Evolutionary conservation across 2,329 filamentous ascomycete species (phyloP), one percentile per base, ranked within the genome.

Genomic region (Ramichloridium luteum): DNA sequence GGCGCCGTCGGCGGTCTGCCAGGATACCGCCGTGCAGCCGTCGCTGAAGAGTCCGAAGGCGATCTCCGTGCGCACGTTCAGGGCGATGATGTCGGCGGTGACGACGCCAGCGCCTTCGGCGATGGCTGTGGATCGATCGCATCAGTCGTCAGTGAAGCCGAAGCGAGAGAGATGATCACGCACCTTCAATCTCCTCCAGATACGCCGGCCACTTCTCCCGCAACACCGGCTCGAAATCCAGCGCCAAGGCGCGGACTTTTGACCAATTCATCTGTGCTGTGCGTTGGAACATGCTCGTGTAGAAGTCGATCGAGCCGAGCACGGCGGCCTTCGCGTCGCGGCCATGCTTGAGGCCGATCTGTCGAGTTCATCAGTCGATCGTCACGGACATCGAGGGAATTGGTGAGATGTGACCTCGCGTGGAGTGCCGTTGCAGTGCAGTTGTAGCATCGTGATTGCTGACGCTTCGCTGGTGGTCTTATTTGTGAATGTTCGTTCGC

Each of bases 41-140:
- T 75, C 71, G 26, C 55, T 65, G 38, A 69, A 73, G 10, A 71
- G 49, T 0, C 70, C 70, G 35, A 74, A 72, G 2, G 59, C 60
- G 38, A 73, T 72, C 49, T 74, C 70, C 0, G 65, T 72, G 1
- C 70, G 58, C 4, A 71, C 62, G 34, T 75, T 75, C 8, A 75
- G 49, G 2, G 70, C 68, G 1, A 75, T 48, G n/a, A 75, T 62
- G 28, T 72, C 67, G 2, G 66, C 46, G 2, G 73, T 41, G 1
- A 56, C 40, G 5, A 61, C 47, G 0, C 45, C 51, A 0, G 68
- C 59, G 2, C 70, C 71, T 1, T 65, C 58, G 0, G 70, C 68
- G 25, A 75, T 60, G 8, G 68, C 74, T 33, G 58, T n/a, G n/a
- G n/a, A 54, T 27, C 14, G 5, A 13, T n/a, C n/a, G n/a, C n/a